Evolutionary conservation across 768 basidiomycete genomes (phyloP), one percentile per base, ranked within the genome.

Genomic region (Leucogyrophana mollusca): DNA sequence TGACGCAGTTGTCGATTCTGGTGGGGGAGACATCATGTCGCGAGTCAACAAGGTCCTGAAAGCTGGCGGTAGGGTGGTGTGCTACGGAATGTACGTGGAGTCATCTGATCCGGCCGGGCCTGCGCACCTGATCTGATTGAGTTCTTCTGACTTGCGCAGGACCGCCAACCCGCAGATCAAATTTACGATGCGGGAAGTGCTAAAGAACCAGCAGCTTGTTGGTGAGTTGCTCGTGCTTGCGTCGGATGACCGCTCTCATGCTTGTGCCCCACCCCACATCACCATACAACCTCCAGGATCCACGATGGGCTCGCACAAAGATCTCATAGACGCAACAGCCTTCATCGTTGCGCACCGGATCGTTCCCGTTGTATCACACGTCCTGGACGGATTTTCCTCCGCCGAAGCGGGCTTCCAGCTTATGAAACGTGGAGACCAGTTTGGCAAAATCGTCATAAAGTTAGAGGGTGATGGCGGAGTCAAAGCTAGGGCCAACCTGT

Each of bases 231-330:
- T 30, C 27, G 6, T 30, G 27, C 7, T 13, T 7, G 27, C 27
- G 13, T 30, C 13, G 7, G 27, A 13, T 30, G 27, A 30, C 13
- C 27, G 27, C 13, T 30, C 7, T 20, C 10, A n/a, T 23, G 4
- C 7, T 20, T 14, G 18, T 23, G 4, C 23, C 20, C 30, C 14
- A 7, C 13, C 6, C 27, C 21, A 17, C 40, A n/a, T 34, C 3
- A 9, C 18, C 23, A 30, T 34, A 32, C 22, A 16, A 11, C 13
- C 32, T 34, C 41, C 47, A 90, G 90, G 89, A 27, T 87, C 87
- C 2, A 90, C 84, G 21, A 90, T 93, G 89, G 90, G 89, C 14
- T 90, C 89, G 7, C 79, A 74, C 54, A 73, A 79, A 45, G 90
- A 93, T 65, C 73, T 93, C 47, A 61, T 74, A 43, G 80, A 82